These are phyloP conservation scores for Brasenia schreberi DNA, from an alignment of 164 flowering plant genomes.

Conservation along the genomic window DNA sequence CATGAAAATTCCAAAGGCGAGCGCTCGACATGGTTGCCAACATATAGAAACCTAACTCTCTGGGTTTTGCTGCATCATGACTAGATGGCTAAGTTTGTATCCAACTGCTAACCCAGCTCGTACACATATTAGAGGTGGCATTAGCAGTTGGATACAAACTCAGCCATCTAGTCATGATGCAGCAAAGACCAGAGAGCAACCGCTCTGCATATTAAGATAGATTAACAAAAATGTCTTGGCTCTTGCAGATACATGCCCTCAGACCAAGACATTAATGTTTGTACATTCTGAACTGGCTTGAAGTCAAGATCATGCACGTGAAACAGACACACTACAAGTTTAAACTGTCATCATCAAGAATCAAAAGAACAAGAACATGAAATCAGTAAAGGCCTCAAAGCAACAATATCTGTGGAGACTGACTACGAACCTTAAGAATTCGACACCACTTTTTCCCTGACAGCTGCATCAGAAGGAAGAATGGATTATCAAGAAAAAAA, in stretches of 20 bases:
- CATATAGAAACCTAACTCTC: constrained; percentile 5
- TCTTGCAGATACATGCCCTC: neutral
- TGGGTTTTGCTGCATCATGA: constrained; percentile 19
- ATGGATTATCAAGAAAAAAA: neutral
- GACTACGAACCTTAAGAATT: constrained; percentile 69
- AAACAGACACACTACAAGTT: too few relatives aligned
- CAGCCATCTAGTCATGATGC: constrained; percentile 26
- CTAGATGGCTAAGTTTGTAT: constrained; percentile 28
- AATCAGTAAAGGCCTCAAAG: neutral
- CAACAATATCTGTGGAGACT: neutral
- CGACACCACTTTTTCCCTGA: constrained; percentile 69
- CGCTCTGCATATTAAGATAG: constrained; percentile 33
- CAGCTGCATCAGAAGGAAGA: constrained; percentile 9
- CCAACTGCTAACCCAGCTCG: constrained; percentile 1
- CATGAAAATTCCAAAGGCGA: too few relatives aligned
- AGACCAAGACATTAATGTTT: too few relatives aligned
- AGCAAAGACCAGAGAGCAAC: constrained; percentile 19
- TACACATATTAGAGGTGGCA: neutral
- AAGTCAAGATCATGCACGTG: neutral
- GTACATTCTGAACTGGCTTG: neutral
- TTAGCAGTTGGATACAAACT: constrained; percentile 17
- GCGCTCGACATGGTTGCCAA: too few relatives aligned
- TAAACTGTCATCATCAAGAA: too few relatives aligned
- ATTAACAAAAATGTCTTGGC: neutral
- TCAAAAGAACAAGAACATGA: neutral